Base-by-base conservation (phyloP, 495 filamentous ascomycete genomes). In the Aspergillus asperescens region DNA sequence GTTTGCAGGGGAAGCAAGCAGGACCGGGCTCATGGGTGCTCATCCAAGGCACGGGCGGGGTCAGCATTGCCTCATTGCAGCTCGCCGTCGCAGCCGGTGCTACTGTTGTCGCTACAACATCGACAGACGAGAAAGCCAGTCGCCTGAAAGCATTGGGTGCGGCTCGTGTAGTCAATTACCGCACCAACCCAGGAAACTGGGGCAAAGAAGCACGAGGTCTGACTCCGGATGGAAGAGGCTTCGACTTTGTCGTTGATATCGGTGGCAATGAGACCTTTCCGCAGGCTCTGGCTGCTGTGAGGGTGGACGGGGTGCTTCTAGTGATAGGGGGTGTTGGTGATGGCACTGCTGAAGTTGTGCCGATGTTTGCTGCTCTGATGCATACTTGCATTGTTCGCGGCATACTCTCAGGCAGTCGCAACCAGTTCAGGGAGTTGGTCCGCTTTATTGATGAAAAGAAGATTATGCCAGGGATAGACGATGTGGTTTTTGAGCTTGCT, bases 81-180 rank as follows among this genome's bases (percentile, higher is more conserved):
- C 86, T 89, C 56, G 86, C 87, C 15, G 84, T 86, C 58, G 84
- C 85, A 0, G 83, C 79, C 7, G 86, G 87, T 20, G 85, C 86
- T 0, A 78, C 50, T 1, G 83, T 89, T 25, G 87, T 90, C 50
- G 77, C 84, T 0, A 89, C 86, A 0, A 89, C 86, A 0, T 86
- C 81, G 1, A 75, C 77, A 1, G 71, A 72, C 0, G 68, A 72
- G n/a, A 88, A 88, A 67, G 80, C 62, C 5, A 71, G 80, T 25
- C 59, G 61, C 4, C 64, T 88, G 29, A 84, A 79, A 65, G 68
- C 77, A 19, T 52, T 74, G 7, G 73, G 73, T n/a, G 73, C 71
- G 5, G 58, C 68, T 29, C 66, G 70, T 57, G 61, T 71, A 7
- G 69, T 86, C 50, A 86, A 86, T 67, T 87, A 86, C 67, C 71